These are phyloP conservation scores for Pseudocercospora fuligena DNA, from an alignment of 2,329 filamentous ascomycete species.

Conservation along the genomic window DNA sequence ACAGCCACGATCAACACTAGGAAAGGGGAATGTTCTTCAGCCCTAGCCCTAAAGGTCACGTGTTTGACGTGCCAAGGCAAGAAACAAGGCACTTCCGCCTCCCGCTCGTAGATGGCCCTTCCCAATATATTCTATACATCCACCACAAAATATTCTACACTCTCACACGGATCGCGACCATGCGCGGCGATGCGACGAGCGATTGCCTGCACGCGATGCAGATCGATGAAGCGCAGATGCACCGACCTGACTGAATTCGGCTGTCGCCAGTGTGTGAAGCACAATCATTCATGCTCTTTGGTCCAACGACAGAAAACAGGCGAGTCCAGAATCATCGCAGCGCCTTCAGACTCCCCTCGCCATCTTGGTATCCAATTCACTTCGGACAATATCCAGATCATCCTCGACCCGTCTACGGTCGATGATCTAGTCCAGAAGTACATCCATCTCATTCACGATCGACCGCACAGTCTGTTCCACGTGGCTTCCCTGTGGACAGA, in stretches of 20 bases:
- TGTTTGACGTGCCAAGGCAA: too few species aligned
- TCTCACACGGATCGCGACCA: too few species aligned
- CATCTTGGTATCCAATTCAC: conserved; percentile 28
- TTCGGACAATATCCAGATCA: too few species aligned
- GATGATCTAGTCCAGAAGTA: conserved; percentile 25
- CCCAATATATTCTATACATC: too few species aligned
- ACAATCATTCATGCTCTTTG: not conserved
- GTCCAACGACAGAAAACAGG: not conserved
- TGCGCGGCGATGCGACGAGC: not conserved
- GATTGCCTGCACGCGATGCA: not conserved
- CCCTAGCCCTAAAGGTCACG: too few species aligned
- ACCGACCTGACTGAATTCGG: not conserved
- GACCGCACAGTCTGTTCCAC: conserved; percentile 44
- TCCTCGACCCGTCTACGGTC: too few species aligned
- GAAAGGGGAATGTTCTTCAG: too few species aligned
- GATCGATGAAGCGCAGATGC: not conserved
- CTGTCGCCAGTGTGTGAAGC: too few species aligned
- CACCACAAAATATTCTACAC: too few species aligned
- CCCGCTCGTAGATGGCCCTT: too few species aligned
- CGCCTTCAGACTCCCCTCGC: not conserved
- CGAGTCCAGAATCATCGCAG: not conserved
- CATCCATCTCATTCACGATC: conserved; percentile 42
- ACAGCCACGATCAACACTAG: too few species aligned
- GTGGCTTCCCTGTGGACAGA: conserved; percentile 27
- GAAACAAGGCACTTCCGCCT: too few species aligned